These are phyloP conservation scores for Periconia macrospinosa DNA, from an alignment of 2,329 filamentous ascomycete genomes.

Conservation along the genomic window DNA sequence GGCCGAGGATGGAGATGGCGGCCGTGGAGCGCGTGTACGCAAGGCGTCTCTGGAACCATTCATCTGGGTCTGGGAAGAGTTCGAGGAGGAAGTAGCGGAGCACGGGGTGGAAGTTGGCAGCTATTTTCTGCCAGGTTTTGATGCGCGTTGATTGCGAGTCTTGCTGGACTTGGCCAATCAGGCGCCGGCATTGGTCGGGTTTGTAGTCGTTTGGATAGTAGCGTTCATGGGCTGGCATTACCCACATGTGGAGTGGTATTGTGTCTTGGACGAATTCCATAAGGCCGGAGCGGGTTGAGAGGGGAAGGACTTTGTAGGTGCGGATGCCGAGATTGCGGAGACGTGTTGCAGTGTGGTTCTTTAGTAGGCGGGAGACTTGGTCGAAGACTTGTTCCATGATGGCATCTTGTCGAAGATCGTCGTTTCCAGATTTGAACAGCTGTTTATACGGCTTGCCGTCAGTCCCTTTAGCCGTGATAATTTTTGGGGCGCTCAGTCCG, in stretches of 20 bases:
- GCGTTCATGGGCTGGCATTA: constrained; percentile 84
- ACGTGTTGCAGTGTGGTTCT: constrained; percentile 81
- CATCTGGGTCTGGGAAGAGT: constrained; percentile 87
- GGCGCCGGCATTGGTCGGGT: constrained; percentile 72
- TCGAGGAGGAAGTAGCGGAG: constrained; percentile 98
- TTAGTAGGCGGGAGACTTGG: constrained; percentile 87
- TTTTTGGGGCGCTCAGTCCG: constrained; percentile 90
- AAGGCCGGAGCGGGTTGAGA: constrained; percentile 81
- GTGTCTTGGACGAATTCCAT: constrained; percentile 98
- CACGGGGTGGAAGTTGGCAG: constrained; percentile 83
- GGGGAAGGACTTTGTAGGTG: constrained; percentile 94
- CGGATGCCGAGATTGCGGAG: constrained; percentile 88
- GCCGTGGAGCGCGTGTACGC: constrained; percentile 93
- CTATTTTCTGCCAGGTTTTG: constrained; percentile 74
- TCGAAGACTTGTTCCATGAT: constrained; percentile 99
- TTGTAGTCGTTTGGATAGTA: constrained; percentile 87
- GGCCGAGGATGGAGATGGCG: constrained; percentile 91
- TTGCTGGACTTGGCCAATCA: constrained; percentile 73
- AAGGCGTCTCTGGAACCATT: constrained; percentile 88
- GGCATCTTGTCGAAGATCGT: constrained; percentile 94
- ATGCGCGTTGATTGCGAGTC: constrained; percentile 72
- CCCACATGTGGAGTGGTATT: constrained; percentile 85
- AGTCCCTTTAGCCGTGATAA: constrained; percentile 77
- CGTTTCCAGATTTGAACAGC: constrained; percentile 91
- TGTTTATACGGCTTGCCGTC: constrained; percentile 84